Base-by-base conservation (phyloP, 371 early-diverging fungal species). In the Mucor piriformis region DNA sequence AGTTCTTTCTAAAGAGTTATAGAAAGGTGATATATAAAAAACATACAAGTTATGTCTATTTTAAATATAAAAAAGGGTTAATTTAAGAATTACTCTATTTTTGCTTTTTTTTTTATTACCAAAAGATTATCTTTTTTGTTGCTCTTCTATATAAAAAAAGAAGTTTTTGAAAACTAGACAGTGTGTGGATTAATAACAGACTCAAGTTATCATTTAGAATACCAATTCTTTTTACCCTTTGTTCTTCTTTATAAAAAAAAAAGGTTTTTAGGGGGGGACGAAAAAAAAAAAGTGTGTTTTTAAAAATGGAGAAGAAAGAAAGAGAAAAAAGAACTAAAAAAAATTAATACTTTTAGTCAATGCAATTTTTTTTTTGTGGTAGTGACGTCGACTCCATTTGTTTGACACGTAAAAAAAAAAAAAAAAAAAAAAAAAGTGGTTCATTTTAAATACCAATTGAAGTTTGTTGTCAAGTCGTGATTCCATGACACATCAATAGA, bases 21-120 rank as follows among this genome's bases (percentile, higher is more conserved):
- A 24, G 24, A 47, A 47, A 47, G 15, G 20, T 49, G 50, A 18
- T 49, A 49, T 33, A 32, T 49, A n/a, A n/a, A n/a, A n/a, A n/a
- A n/a, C 50, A 32, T 18, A 15, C 15, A 33, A 49, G 27, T 27
- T 27, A 48, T 25, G 20, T 18, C n/a, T 18, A 32, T 27, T 32
- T 29, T n/a, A 33, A 49, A 49, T 29, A 43, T 29, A 29, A 29
- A 29, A 29, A 29, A 29, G 29, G 29, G 29, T 29, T 29, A 29
- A 29, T 40, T 40, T 40, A n/a, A 29, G 6, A 29, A 29, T 29
- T 8, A 6, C 29, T 29, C 8, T 29, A 4, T 29, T 6, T 29
- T 29, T 29, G 29, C 8, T 29, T 6, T 29, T 29, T 29, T 29
- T 29, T 29, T 29, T 29, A 6, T 29, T 29, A 29, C 29, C 29